phyloP scores from a whole-genome alignment of 2,329 filamentous ascomycete genomes.

The Fusarium sarcochroum region DNA sequence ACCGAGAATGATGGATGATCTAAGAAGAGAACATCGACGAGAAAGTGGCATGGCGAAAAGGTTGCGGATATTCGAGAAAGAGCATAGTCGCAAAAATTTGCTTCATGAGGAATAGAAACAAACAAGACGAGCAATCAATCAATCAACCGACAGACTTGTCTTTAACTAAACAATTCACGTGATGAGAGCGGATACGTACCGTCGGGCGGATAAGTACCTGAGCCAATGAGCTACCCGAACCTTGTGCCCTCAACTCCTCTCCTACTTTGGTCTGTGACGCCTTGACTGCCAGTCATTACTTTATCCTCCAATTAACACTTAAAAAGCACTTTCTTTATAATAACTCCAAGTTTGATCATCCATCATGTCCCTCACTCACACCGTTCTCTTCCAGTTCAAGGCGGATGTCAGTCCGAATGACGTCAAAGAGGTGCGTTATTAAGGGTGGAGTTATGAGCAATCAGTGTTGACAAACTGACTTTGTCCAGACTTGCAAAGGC shows the following conservation, averaged over 20 bases:
- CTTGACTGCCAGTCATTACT: background rate
- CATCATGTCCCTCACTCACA: slow-evolving; percentile 21
- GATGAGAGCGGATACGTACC: background rate
- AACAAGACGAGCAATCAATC: background rate
- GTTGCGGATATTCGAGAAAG: too few relatives aligned
- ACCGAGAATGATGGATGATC: too few relatives aligned
- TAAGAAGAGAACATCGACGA: too few relatives aligned
- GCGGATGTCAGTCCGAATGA: background rate
- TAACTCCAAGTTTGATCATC: background rate
- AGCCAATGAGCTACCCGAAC: background rate
- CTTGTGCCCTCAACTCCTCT: background rate
- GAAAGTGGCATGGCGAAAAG: too few relatives aligned
- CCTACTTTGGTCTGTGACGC: background rate
- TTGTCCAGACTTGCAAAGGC: slow-evolving; percentile 1
- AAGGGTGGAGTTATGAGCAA: background rate
- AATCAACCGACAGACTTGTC: background rate
- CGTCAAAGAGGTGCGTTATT: background rate
- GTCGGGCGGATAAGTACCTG: background rate
- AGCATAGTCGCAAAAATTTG: background rate
- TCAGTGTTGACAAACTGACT: background rate
- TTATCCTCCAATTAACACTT: slow-evolving; percentile 2
- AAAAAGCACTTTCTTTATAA: background rate
- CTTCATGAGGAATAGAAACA: background rate
- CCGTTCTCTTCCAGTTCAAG: slow-evolving; percentile 27
- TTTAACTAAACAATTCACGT: background rate